Base-by-base conservation (phyloP, 306 rosid species). In the Rosa persica region DNA sequence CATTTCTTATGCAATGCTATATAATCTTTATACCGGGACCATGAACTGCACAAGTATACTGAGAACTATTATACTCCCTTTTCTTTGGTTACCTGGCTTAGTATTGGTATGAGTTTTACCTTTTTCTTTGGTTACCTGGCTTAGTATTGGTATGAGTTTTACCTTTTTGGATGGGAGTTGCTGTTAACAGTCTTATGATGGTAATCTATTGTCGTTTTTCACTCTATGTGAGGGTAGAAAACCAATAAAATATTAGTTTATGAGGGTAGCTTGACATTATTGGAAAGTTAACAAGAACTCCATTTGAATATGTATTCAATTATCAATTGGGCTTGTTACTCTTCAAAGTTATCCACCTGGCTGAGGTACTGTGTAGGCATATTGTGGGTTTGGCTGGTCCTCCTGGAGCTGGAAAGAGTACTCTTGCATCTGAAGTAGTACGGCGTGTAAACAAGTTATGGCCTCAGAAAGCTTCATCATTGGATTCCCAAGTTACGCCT, bases 321-420 rank as follows among this genome's bases (percentile, higher is more conserved):
- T 82, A 9, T 49, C 67, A 5, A 25, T 49, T 30, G 20, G 76
- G 17, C 54, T 57, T 34, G n/a, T 77, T 70, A 57, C 39, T 82
- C 70, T 69, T 83, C 81, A 65, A 67, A 75, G 64, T 76, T 57
- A 52, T 77, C 0, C 2, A 39, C 65, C 57, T 70, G 76, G 44
- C 22, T 72, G 61, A 89, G 73, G 39, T 69, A 70, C 73, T 40
- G 47, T 74, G 61, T 84, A 95, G 98, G 79, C 70, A 86, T 82
- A 66, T 95, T 74, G 90, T 91, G 78, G 98, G 97, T 67, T 75
- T 95, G 86, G 98, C 96, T 82, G 98, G 98, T 80, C 97, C 98
- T 72, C 98, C 98, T 40, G 97, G 98, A 73, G 86, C 98, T 77
- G 98, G 98, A 48, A 95, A 92, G 84, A 91, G 91, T 80, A 95